phyloP scores from a whole-genome alignment of 2,329 filamentous ascomycete species.

The Epichloe festucae region DNA sequence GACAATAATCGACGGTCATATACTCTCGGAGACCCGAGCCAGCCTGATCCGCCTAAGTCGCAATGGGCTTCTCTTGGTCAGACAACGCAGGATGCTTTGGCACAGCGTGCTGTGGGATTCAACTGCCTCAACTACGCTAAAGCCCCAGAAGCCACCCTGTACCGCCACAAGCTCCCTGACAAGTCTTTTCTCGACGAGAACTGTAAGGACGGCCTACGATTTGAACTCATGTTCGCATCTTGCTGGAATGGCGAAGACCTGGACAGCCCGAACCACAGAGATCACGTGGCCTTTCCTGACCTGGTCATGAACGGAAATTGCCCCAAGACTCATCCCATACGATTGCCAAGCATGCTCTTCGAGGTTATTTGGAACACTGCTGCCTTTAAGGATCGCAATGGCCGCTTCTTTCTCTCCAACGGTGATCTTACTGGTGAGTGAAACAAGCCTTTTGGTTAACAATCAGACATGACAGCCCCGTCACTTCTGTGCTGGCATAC shows the following conservation, averaged over 20 bases:
- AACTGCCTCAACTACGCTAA: conserved; percentile 80
- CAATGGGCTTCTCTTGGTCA: conserved; percentile 51
- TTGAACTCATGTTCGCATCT: conserved; percentile 79
- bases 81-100: conserved; percentile 53
- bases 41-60: conserved; percentile 53
- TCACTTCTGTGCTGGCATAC: background rate
- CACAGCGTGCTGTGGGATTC: conserved; percentile 78
- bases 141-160: conserved; percentile 57
- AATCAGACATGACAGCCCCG: background rate
- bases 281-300: conserved; percentile 66
- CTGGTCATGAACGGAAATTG: conserved; percentile 66
- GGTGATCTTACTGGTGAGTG: conserved; percentile 59
- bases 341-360: conserved; percentile 65
- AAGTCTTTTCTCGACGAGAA: conserved; percentile 69
- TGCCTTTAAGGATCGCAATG: conserved; percentile 46
- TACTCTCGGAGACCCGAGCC: conserved; percentile 52
- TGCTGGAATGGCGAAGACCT: conserved; percentile 66
- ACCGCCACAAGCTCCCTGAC: conserved; percentile 68
- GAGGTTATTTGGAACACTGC: conserved; percentile 75
- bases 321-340: conserved; percentile 52
- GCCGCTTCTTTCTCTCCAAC: conserved; percentile 64
- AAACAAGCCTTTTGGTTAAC: background rate
- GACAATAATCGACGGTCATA: conserved; percentile 56
- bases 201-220: conserved; percentile 68
- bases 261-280: conserved; percentile 41